Percentiles rank a stretch among this genome's conserved stretches.
These are phyloP conservation scores for Artemisia annua DNA, from an alignment of 129 eudicot species.

Conservation along the genomic window DNA sequence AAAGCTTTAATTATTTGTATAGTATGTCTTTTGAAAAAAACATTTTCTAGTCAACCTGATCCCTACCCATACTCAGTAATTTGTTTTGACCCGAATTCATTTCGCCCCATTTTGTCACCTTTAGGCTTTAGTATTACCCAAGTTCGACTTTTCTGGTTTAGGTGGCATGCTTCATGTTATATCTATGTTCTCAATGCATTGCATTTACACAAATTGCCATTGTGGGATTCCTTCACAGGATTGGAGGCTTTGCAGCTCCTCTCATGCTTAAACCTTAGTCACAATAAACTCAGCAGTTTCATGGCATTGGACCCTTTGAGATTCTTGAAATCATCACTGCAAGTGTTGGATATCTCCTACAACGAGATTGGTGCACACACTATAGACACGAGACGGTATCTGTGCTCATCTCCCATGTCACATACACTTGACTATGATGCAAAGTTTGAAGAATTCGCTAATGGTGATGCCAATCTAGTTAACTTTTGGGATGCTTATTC, in stretches of 20 bases:
- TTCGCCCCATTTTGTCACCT: no score
- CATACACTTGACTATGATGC: conserved; percentile 47
- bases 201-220: not conserved
- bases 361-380: conserved; percentile 82
- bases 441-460: conserved; percentile 32
- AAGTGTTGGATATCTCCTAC: conserved; percentile 61
- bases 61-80: no score
- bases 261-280: conserved; percentile 71
- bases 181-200: conserved; percentile 2
- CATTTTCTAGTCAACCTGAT: no score
- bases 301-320: conserved; percentile 73
- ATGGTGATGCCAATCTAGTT: conserved; percentile 22
- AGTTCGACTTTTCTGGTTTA: not conserved
- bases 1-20: no score
- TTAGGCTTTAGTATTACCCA: no score
- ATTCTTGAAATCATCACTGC: conserved; percentile 30
- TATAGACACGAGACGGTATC: conserved; percentile 69
- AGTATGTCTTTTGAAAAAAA: no score
- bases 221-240: conserved; percentile 45
- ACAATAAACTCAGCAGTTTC: conserved; percentile 70
- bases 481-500: conserved; percentile 68
- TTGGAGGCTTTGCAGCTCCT: conserved; percentile 88
- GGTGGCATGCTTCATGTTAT: not conserved
- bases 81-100: no score
- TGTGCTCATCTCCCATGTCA: conserved; percentile 73